Evolutionary conservation across 2,329 filamentous ascomycete species (phyloP).

Genomic region (Chalaropsis thielavioides): DNA sequence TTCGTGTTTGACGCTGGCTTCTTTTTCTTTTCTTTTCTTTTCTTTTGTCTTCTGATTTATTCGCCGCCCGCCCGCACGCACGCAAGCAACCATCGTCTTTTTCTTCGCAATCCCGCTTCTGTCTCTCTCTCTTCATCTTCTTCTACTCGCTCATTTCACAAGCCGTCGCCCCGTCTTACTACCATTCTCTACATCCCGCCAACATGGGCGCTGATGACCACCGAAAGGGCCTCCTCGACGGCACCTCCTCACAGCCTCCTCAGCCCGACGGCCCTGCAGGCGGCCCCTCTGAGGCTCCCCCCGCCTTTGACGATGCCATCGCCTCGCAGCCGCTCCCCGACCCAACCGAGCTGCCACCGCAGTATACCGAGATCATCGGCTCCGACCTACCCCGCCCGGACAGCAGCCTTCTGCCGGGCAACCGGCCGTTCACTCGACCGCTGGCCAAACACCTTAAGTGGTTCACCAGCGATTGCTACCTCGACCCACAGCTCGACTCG

Average conservation of each 20-base stretch:
- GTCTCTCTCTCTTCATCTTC: not conserved
- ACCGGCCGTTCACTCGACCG: constrained; percentile 18
- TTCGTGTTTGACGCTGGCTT: too few relatives aligned
- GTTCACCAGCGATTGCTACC: constrained; percentile 25
- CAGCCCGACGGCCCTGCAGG: not conserved
- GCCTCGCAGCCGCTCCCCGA: not conserved
- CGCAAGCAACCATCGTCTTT: too few relatives aligned
- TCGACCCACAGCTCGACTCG: constrained; percentile 32
- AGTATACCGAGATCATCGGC: constrained; percentile 29
- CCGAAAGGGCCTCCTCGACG: not conserved
- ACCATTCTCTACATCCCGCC: not conserved
- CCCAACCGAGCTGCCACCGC: constrained; percentile 29
- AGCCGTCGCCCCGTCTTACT: too few relatives aligned
- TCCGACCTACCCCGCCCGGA: constrained; percentile 19
- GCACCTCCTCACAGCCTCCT: not conserved
- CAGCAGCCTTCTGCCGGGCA: constrained; percentile 21
- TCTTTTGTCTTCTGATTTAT: not conserved
- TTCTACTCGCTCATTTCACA: not conserved
- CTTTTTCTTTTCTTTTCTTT: not conserved
- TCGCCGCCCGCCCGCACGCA: too few relatives aligned
- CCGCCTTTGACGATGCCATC: constrained; percentile 4
- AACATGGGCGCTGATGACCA: not conserved
- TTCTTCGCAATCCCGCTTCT: not conserved
- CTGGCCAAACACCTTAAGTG: constrained; percentile 20
- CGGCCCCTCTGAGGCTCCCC: constrained; percentile 7